A percentile compares a stretch with the other conserved stretches of the same genome.
phyloP scores from a whole-genome alignment of 345 rosid species.

The Populus ilicifolia region DNA sequence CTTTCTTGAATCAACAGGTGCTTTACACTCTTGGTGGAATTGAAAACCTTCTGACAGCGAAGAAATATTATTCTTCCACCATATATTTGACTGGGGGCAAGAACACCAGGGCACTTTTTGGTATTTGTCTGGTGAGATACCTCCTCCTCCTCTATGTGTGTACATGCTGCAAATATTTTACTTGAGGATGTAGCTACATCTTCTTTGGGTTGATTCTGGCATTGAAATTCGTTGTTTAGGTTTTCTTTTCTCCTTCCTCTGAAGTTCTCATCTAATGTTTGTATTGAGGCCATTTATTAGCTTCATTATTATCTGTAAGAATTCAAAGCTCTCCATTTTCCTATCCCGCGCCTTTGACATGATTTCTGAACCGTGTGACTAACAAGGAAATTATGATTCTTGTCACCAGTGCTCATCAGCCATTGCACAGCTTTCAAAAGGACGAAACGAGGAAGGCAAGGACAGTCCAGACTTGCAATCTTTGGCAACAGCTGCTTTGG shows the following conservation, averaged over 20 bases:
- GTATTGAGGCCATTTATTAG: not conserved
- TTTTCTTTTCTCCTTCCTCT: not conserved
- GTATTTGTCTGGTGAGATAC: conserved; percentile 80
- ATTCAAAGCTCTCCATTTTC: not conserved
- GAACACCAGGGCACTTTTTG: conserved; percentile 82
- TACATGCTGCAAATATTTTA: not conserved
- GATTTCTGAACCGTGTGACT: conserved; percentile 7
- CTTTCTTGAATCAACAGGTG: conserved; percentile 46
- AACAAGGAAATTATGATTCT: conserved; percentile 8
- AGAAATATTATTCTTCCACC: conserved; percentile 85
- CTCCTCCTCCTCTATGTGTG: not conserved
- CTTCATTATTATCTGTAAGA: conserved; percentile 3
- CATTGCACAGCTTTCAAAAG: conserved; percentile 68
- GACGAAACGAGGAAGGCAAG: conserved; percentile 80
- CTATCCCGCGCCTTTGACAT: not conserved
- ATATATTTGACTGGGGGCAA: conserved; percentile 87
- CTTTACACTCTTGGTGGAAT: conserved; percentile 90
- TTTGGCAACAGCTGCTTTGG: conserved; percentile 62
- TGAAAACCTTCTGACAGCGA: conserved; percentile 78
- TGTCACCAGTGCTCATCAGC: conserved; percentile 69
- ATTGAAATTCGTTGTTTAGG: not conserved
- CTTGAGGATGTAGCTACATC: not conserved
- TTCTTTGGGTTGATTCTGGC: not conserved
- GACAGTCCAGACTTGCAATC: conserved; percentile 74
- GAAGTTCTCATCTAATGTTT: not conserved